These are phyloP conservation scores for Eimeria necatrix DNA, from an alignment of 169 alveolate species.

Conservation along the genomic window DNA sequence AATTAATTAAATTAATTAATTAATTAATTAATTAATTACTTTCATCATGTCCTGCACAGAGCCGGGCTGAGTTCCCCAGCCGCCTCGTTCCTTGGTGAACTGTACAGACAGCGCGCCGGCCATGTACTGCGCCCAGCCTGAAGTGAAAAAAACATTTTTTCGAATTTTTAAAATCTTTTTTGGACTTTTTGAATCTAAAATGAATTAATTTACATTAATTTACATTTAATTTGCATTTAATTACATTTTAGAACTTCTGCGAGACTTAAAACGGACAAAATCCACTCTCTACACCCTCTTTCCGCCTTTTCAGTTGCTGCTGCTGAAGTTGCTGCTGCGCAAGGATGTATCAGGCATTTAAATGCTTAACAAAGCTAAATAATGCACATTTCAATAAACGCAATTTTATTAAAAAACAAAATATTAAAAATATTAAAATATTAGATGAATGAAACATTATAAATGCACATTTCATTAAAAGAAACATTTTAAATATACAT, in stretches of 20 bases:
- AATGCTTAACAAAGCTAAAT: neutral
- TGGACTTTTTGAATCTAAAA: no score
- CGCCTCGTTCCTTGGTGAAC: constrained; percentile 85
- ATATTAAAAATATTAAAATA: neutral
- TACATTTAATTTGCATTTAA: no score
- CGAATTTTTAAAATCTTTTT: no score
- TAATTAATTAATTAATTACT: neutral
- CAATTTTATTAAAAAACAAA: neutral
- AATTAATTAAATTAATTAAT: neutral
- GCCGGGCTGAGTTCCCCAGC: constrained; percentile 88
- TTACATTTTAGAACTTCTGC: no score
- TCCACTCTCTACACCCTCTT: no score
- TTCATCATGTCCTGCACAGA: constrained; percentile 84
- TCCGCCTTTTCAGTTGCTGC: no score
- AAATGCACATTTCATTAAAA: neutral
- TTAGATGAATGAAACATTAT: neutral
- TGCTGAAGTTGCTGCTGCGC: neutral
- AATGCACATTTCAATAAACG: neutral
- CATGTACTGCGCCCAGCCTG: constrained; percentile 35
- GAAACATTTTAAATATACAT: neutral
- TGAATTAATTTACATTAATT: neutral
- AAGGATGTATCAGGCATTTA: neutral
- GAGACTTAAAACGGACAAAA: no score
- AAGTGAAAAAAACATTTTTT: neutral
- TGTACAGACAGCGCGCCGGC: constrained; percentile 4